Conservation (phyloP, 148 eudicot species). For the Arctostaphylos glauca region DNA sequence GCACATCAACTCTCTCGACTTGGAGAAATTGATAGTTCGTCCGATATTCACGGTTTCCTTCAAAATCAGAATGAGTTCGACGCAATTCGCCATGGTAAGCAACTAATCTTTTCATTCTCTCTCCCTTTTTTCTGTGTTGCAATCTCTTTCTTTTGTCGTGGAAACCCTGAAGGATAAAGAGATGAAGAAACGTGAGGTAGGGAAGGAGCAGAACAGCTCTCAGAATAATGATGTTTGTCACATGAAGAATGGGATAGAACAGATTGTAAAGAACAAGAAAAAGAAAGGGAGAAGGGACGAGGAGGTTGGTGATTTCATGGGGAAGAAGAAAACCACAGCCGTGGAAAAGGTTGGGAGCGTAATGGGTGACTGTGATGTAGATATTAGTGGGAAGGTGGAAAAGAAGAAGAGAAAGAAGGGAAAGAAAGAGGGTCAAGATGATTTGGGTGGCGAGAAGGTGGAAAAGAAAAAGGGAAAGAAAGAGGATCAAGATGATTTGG, state of each 20-base stretch:
- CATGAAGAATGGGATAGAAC: constrained; percentile 6
- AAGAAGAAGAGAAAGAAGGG: constrained; percentile 3
- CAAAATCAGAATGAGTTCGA: background rate
- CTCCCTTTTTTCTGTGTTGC: background rate
- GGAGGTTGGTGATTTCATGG: background rate
- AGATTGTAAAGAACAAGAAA: background rate
- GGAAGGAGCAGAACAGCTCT: background rate
- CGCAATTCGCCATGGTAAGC: constrained; percentile 1
- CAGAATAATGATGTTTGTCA: background rate
- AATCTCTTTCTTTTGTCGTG: constrained; percentile 2
- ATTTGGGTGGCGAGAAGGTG: background rate
- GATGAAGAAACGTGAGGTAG: background rate
- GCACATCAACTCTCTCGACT: background rate
- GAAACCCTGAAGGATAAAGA: background rate
- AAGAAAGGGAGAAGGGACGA: background rate
- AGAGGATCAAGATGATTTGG: background rate
- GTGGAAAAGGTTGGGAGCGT: background rate
- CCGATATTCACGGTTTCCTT: too few relatives aligned
- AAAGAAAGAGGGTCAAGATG: background rate
- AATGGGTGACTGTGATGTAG: background rate
- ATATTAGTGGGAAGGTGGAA: background rate
- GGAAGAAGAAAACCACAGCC: background rate
- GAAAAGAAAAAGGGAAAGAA: background rate
- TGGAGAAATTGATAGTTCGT: too few relatives aligned
- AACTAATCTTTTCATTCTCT: background rate